Base-by-base conservation (phyloP, 768 basidiomycete species). In the Amanita inopinata region DNA sequence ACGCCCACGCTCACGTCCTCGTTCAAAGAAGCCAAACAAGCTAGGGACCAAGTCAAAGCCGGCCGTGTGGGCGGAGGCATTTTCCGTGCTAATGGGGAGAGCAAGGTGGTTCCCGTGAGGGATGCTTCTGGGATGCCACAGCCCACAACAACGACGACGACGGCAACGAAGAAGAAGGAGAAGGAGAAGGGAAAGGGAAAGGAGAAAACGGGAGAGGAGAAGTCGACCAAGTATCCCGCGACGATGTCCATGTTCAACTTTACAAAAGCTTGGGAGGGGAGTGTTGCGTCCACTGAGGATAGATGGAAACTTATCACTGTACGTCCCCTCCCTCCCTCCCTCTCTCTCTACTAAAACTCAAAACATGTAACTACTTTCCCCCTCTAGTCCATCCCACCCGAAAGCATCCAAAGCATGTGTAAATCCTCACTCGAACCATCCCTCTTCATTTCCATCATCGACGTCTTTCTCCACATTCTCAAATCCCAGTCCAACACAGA, bases 381-480 rank as follows among this genome's bases (percentile, higher is more conserved):
- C n/a, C 4, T 27, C 4, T 50, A 87, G 80, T 66, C 63, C 24
- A 67, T 87, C 33, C 61, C 72, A 0, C 75, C 85, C 0, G 35
- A 63, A 5, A 61, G 63, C 12, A 56, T 89, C 19, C 82, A 84
- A 0, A 50, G 65, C 1, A 58, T 90, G 28, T 86, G 83, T 60
- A 70, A 80, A 51, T 74, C 67, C 0, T 83, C 83, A 0, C 66
- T 90, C 23, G 87, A 89, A 33, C 73, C 87, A 0, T 52, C 66
- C 1, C 52, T 83, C 19, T 69, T 90, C 12, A 64, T 65, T 2
- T 73, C 75, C 1, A 64, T 88, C 15, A 55, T 88, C 18, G 60
- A 66, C 20, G 70, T 69, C 2, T 74, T 87, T 49, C 56, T 53
- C 5, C 51, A 53, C 0, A 51, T 58, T 8, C 56, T 67, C 43